Percentiles rank a stretch among this genome's conserved stretches.
These are phyloP conservation scores for Cryptosporidium tyzzeri DNA, from an alignment of 169 alveolate species.

Conservation along the genomic window DNA sequence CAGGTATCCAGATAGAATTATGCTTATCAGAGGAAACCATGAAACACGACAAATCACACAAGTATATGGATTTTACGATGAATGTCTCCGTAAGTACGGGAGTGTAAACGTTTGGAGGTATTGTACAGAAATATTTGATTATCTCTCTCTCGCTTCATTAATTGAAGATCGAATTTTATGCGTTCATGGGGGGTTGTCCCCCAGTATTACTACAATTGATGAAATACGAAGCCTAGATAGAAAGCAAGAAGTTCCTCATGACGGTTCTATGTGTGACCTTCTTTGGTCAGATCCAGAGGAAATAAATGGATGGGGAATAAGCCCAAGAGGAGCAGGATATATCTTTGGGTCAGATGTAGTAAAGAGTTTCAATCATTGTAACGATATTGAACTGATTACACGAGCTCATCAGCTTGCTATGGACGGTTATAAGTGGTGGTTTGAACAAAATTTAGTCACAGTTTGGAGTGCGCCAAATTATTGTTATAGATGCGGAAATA, in stretches of 20 bases:
- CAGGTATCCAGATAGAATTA: slow-evolving; percentile 96
- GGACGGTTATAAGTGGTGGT: slow-evolving; percentile 98
- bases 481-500: slow-evolving; percentile 94
- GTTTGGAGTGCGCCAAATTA: slow-evolving; percentile 99
- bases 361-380: slow-evolving; percentile 93
- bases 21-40: slow-evolving; percentile 98
- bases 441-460: slow-evolving; percentile 83
- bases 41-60: slow-evolving; percentile 98
- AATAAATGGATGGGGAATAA: slow-evolving; percentile 97
- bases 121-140: slow-evolving; percentile 98
- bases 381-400: slow-evolving; percentile 96
- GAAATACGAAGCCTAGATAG: slow-evolving; percentile 95
- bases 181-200: slow-evolving; percentile 99
- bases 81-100: slow-evolving; percentile 98
- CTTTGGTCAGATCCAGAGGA: slow-evolving; percentile 99
- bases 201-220: slow-evolving; percentile 92
- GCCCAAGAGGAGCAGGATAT: slow-evolving; percentile 99
- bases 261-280: slow-evolving; percentile 99
- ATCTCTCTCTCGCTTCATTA: slow-evolving; percentile 96
- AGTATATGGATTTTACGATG: slow-evolving; percentile 99
- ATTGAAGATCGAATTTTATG: slow-evolving; percentile 96
- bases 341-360: slow-evolving; percentile 98
- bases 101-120: slow-evolving; percentile 98
- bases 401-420: slow-evolving; percentile 99
- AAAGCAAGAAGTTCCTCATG: slow-evolving; percentile 99